phyloP scores from a whole-genome alignment of 139 green algal species.

The Tetratostichococcus sp. region DNA sequence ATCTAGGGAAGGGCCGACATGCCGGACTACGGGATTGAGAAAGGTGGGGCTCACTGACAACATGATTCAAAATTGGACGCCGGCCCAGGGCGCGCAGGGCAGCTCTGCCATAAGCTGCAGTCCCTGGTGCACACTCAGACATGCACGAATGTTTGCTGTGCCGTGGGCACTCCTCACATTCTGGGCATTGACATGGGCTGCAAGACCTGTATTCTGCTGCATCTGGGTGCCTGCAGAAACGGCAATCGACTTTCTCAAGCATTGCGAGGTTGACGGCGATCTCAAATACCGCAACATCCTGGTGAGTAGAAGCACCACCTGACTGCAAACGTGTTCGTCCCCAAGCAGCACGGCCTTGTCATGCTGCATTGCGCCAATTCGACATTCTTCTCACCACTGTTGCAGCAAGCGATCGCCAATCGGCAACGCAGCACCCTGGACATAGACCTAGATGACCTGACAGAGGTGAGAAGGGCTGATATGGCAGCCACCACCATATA shows the following conservation, averaged over 20 bases:
- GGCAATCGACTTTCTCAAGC: not conserved
- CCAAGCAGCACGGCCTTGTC: no score
- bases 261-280: not conserved
- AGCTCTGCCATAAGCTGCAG: no score
- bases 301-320: not conserved
- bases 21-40: not conserved
- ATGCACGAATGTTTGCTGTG: no score
- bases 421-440: constrained; percentile 54
- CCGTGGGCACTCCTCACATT: no score
- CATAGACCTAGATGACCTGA: constrained; percentile 79
- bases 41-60: not conserved
- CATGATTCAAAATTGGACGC: not conserved
- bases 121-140: no score
- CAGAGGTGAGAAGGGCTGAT: constrained; percentile 37
- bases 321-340: no score
- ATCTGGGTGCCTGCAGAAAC: not conserved
- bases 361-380: no score
- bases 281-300: not conserved
- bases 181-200: no score
- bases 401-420: constrained; percentile 92
- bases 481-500: no score
- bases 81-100: no score
- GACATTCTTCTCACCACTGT: not conserved
- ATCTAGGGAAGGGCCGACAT: not conserved
- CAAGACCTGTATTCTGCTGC: no score